Evolutionary conservation across 2,329 filamentous ascomycete genomes (phyloP).

Genomic region (Hymenoscyphus fructigenus): DNA sequence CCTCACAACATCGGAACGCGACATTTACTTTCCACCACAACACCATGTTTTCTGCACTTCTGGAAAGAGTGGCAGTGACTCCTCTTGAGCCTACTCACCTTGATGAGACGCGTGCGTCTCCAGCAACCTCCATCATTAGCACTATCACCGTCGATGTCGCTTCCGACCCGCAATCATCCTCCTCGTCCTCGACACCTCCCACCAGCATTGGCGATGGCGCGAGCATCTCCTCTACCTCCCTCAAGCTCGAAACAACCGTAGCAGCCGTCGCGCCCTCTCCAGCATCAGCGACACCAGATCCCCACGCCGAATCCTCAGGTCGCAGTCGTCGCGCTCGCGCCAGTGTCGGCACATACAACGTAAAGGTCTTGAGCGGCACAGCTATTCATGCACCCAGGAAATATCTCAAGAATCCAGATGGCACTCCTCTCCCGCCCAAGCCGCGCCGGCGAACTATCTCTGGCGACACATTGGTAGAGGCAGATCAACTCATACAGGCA

Average conservation of each 20-base stretch:
- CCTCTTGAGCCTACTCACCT: conserved; percentile 17
- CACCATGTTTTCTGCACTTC: conserved; percentile 27
- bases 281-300: background rate
- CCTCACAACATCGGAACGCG: conserved; percentile 19
- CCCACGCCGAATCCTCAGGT: conserved; percentile 25
- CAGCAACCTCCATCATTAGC: conserved; percentile 32
- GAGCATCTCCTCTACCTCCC: conserved; percentile 53
- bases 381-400: conserved; percentile 50
- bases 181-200: conserved; percentile 53
- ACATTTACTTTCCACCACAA: conserved; percentile 10
- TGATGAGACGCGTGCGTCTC: conserved; percentile 29
- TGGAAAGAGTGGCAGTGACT: conserved; percentile 24
- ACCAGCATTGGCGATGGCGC: conserved; percentile 64
- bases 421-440: conserved; percentile 23
- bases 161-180: conserved; percentile 28
- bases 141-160: conserved; percentile 31
- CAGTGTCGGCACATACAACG: conserved; percentile 65
- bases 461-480: conserved; percentile 37
- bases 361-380: conserved; percentile 61
- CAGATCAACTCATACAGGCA: conserved; percentile 36
- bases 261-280: conserved; percentile 8
- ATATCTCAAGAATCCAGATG: conserved; percentile 46
- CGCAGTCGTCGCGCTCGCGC: conserved; percentile 56
- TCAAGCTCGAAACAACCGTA: conserved; percentile 28
- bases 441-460: conserved; percentile 47